Conservation (phyloP, 2,329 filamentous ascomycete genomes). For the Trichoderma guizhouense region DNA sequence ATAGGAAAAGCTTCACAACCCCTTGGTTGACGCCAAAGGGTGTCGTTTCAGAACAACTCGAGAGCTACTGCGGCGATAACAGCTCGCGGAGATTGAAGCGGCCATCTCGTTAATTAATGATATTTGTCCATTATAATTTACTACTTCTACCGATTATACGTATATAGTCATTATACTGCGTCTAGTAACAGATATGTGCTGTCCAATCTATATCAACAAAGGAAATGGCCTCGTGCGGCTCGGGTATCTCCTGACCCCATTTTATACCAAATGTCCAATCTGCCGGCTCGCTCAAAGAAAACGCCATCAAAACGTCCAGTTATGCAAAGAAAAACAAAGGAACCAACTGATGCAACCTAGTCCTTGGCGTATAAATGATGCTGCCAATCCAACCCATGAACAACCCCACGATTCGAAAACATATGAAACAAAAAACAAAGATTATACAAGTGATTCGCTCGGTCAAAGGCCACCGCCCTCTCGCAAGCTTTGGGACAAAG, state of each 20-base stretch:
- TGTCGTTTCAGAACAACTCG: no score
- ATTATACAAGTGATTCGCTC: neutral
- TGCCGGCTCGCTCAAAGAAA: conserved; percentile 6
- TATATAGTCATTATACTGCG: conserved; percentile 5
- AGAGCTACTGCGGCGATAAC: no score
- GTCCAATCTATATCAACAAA: conserved; percentile 19
- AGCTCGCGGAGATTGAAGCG: neutral
- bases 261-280: neutral
- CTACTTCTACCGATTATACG: conserved; percentile 1
- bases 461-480: conserved; percentile 22
- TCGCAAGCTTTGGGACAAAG: conserved; percentile 56
- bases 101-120: neutral
- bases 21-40: no score
- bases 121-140: neutral
- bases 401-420: neutral
- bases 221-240: conserved; percentile 21
- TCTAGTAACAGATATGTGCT: conserved; percentile 4
- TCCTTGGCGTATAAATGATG: neutral
- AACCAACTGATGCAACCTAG: neutral
- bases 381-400: neutral
- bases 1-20: neutral
- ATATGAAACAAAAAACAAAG: neutral
- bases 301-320: conserved; percentile 1
- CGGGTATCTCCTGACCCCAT: conserved; percentile 22
- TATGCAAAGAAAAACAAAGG: conserved; percentile 2